Conservation (phyloP, 2,329 filamentous ascomycete genomes). For the Chalaropsis thielavioides region DNA sequence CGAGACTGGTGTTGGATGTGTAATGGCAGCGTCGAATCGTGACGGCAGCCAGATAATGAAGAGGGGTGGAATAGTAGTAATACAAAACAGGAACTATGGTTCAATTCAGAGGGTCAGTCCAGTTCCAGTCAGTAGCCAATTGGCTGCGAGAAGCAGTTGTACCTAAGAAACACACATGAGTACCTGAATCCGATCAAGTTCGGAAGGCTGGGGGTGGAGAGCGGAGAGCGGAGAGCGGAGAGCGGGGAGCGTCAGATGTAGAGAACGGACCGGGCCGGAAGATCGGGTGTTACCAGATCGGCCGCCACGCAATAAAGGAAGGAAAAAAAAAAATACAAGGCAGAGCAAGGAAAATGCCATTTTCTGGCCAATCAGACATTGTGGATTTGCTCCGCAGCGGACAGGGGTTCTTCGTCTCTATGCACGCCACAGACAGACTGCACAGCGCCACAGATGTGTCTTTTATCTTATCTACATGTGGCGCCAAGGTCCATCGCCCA, state of each 20-base stretch:
- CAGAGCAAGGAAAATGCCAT: background rate
- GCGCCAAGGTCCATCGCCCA: background rate
- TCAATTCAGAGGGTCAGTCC: background rate
- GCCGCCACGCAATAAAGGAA: background rate
- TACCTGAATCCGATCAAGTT: background rate
- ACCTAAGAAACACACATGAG: background rate
- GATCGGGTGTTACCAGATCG: background rate
- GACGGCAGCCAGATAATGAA: background rate
- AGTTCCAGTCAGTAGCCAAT: background rate
- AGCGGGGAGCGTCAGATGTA: too few relatives aligned
- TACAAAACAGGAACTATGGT: background rate
- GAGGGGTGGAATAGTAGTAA: background rate
- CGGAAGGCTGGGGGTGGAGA: background rate
- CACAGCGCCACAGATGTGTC: background rate
- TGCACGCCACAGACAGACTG: background rate
- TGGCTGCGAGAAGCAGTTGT: background rate
- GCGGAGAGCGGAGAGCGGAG: background rate
- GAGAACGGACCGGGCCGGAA: background rate
- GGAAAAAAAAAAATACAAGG: background rate
- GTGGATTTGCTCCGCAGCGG: slow-evolving; percentile 11
- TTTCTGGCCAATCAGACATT: slow-evolving; percentile 8
- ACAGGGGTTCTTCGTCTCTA: background rate
- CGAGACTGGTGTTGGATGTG: background rate
- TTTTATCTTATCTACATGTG: background rate
- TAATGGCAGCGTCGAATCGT: too few relatives aligned